Percentiles rank a stretch among this genome's conserved stretches.
phyloP scores from a whole-genome alignment of 805 yeast genomes.

The Saccharomycopsis synnaedendra region DNA sequence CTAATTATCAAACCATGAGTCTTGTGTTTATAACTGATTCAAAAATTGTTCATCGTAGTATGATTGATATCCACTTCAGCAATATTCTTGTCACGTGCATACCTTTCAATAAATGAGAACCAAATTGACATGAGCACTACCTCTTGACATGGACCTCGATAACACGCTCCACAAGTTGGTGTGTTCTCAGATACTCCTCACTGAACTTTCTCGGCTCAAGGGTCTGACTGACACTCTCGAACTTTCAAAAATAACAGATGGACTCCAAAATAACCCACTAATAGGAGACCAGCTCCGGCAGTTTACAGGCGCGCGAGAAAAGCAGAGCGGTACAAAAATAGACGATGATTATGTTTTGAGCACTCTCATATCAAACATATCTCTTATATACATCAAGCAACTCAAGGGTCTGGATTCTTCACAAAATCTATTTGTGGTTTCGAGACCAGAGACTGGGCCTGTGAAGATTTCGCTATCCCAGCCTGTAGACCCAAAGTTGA shows the following conservation, averaged over 20 bases:
- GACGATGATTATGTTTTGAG: constrained; percentile 14
- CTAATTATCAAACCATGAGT: too few relatives aligned
- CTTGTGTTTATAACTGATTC: too few relatives aligned
- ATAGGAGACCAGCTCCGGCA: constrained; percentile 2
- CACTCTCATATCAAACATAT: constrained; percentile 10
- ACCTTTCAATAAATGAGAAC: too few relatives aligned
- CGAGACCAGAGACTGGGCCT: constrained; percentile 10
- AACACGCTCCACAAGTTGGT: constrained; percentile 15
- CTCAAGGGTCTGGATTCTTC: constrained; percentile 1
- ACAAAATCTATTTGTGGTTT: constrained; percentile 3
- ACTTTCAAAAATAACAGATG: constrained; percentile 7
- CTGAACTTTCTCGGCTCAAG: constrained; percentile 3
- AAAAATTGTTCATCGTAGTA: too few relatives aligned
- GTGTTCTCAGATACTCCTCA: constrained; percentile 12
- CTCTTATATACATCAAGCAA: constrained; percentile 12
- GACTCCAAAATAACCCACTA: constrained; percentile 2
- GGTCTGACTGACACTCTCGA: constrained; percentile 2
- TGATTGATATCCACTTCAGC: too few relatives aligned
- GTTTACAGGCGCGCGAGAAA: neutral
- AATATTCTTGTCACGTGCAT: too few relatives aligned
- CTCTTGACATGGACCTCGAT: constrained; percentile 10
- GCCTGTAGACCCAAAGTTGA: constrained; percentile 11
- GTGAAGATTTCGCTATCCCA: constrained; percentile 5
- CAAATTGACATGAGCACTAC: too few relatives aligned
- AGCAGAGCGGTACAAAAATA: constrained; percentile 3